Base-by-base conservation (phyloP, 2,329 filamentous ascomycete genomes). In the Hypocreales sp. region DNA sequence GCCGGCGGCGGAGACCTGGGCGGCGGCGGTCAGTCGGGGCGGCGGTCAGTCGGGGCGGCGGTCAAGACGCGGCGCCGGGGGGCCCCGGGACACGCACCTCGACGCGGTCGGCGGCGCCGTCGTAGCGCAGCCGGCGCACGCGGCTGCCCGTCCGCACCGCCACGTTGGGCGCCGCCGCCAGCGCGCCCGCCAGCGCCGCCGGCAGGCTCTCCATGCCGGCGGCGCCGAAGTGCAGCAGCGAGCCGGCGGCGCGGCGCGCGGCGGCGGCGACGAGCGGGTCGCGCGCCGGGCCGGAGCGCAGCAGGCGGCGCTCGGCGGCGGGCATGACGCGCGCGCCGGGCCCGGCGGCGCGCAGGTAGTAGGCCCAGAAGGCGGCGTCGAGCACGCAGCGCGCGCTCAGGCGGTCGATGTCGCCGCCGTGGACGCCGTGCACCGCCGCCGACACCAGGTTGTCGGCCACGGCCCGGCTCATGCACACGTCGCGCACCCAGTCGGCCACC, bases 331-430 rank as follows among this genome's bases (percentile, higher is more conserved):
- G 51, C n/a, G 62, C 36, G 44, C 60, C 61, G 0, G 58, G 31
- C 15, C 34, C 31, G 7, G 31, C 27, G 10, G 29, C 32, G 10
- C 42, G 41, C 12, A 48, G 29, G 24, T 53, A 47, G 30, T 46
- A 44, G 10, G 31, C 35, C 39, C 41, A 47, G 33, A 45, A 53
- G 22, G 45, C 26, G 22, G 40, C 39, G 15, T 51, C 48, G 12
- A 51, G 38, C 8, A 75, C 57, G 27, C 70, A 72, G 39, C 71
- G 72, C 25, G 71, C 72, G 50, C 84, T 93, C 27, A 95, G 59
- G 45, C 77, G 66, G 47, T 80, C 72, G 25, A 92, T 71, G 51
- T 94, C 80, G 5, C 90, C 90, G 14, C 86, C 90, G 50, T 92
- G 93, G 32, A 95, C 83, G 22, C 90, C 90, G 50, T 95, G 90